Base-by-base conservation (phyloP, 257 asterid genomes). In the Nicotiana obtusifolia region DNA sequence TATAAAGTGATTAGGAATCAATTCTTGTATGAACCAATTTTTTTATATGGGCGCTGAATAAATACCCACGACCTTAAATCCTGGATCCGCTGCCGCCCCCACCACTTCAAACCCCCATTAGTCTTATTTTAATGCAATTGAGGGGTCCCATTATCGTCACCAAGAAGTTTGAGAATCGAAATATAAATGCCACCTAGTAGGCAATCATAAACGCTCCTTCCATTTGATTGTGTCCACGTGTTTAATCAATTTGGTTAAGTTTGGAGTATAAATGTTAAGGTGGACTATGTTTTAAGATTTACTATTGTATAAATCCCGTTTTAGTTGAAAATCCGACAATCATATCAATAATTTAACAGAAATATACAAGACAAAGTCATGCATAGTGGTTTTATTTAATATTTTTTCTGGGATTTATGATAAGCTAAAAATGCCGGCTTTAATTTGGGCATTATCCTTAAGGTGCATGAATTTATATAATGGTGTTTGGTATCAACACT, bases 401-500 rank as follows among this genome's bases (percentile, higher is more conserved):
- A 7, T 24, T 24, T 73, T 73, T 47, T 75, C 13, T 15, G 49
- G 62, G 10, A 75, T 75, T 24, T 47, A 24, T 49, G 26, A 75
- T 75, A 24, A 75, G 9, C 16, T 26, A 75, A 75, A 9, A 47
- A 49, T 75, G 80, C 62, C 79, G 79, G 41, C 62, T 31, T 73
- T n/a, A n/a, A n/a, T n/a, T 49, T 47, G 15, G 79, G 3, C 62
- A 49, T 49, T 49, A 73, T 73, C 62, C 16, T 19, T 15, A 49
- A 49, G 79, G 80, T 49, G 80, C 44, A 26, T 75, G 62, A 75
- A 49, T 75, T 75, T 26, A 15, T 24, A 75, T 59, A 78, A 59
- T 33, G 57, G 60, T 49, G 60, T 60, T 60, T 60, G 73, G 73
- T 78, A 22, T 78, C 59, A 78, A 57, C 73, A 78, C 75, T 78